Base-by-base conservation (phyloP, 495 filamentous ascomycete species). In the Trypethelium eluteriae region DNA sequence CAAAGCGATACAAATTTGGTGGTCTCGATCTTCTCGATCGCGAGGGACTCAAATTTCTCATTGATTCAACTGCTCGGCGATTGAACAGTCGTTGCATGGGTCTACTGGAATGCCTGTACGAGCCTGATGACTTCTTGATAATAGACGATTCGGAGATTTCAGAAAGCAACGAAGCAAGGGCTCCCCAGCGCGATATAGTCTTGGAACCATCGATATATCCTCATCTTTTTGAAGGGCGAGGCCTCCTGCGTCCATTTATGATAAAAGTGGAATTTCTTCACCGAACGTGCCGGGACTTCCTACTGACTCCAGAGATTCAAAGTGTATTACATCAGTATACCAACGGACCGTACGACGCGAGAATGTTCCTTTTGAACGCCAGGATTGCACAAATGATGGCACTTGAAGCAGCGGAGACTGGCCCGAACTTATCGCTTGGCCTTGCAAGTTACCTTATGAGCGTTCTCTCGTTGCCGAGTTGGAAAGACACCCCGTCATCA, bases 71-170 rank as follows among this genome's bases (percentile, higher is more conserved):
- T 5, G 25, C 14, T 53, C 49, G 49, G 25, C 14, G 16, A 53
- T 18, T 53, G 49, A 53, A 53, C 25, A 18, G 49, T 53, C 49
- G 49, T 18, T 53, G 49, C 16, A 53, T 53, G 49, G 49, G 49
- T 18, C 16, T 53, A 53, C 49, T 53, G 49, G 49, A 53, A 18
- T 53, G 49, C n/a, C 7, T 16, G 25, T 53, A 53, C 25, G n/a
- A 14, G 10, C 7, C 49, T 53, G n/a, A 53, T 5, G 25, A 5
- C 5, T 11, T 16, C 16, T 9, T 16, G 41, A 46, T 46, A 9
- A 9, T 46, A 7, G 41, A 46, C 41, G 9, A 16, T 46, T 46
- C 41, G 9, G 14, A 18, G 49, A 18, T 5, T 53, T 11, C 7
- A 9, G 49, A 53, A 11, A 18, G 16, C 14, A 18, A 53, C 5